Percentiles rank a stretch among this genome's conserved stretches.
Evolutionary conservation across 2,329 filamentous ascomycete genomes (phyloP).

Genomic region (Alternaria gansuensis): DNA sequence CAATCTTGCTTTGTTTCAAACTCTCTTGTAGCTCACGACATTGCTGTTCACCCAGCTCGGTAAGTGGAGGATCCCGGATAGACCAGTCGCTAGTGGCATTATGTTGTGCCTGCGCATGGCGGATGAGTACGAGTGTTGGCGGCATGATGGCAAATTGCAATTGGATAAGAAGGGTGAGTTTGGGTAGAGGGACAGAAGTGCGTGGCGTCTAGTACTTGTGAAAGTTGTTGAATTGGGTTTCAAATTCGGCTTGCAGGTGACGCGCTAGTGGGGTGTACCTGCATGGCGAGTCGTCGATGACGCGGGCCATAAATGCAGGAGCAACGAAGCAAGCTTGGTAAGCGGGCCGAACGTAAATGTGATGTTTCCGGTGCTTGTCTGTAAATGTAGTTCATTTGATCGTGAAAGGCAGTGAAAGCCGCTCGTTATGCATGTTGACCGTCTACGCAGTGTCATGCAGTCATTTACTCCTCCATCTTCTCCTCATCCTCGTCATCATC

Average conservation of each 20-base stretch:
- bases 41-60: conserved; percentile 55
- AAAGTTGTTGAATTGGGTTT: conserved; percentile 11
- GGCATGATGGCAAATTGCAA: conserved; percentile 44
- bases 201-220: conserved; percentile 1
- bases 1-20: conserved; percentile 50
- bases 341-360: conserved; percentile 6
- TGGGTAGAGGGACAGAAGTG: neutral
- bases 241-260: conserved; percentile 18
- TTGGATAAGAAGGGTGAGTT: neutral
- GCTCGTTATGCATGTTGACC: conserved; percentile 38
- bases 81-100: conserved; percentile 55
- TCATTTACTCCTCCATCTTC: conserved; percentile 84
- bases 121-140: conserved; percentile 57
- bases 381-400: conserved; percentile 22
- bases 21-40: conserved; percentile 53
- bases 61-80: conserved; percentile 55
- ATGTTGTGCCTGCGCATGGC: conserved; percentile 58
- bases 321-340: conserved; percentile 10
- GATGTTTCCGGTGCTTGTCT: conserved; percentile 9
- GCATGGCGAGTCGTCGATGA: conserved; percentile 24
- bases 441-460: conserved; percentile 38
- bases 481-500: conserved; percentile 79
- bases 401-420: conserved; percentile 31
- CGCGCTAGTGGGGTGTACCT: conserved; percentile 31
- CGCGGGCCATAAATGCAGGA: conserved; percentile 16